phyloP scores from a whole-genome alignment of 495 filamentous ascomycete genomes.

The Penicillium turbatum region DNA sequence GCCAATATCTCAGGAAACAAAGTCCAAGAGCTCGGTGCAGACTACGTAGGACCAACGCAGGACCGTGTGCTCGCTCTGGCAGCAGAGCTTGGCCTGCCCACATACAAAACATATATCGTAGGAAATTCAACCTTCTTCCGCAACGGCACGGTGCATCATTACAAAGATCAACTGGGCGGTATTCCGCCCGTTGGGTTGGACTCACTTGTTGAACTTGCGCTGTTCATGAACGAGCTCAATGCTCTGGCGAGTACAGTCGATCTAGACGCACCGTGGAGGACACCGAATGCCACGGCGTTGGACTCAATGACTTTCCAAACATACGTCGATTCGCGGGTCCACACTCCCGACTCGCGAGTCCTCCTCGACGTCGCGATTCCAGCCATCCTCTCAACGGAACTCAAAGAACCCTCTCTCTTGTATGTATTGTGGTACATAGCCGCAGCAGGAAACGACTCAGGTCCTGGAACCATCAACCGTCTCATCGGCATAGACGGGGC shows the following conservation, averaged over 20 bases:
- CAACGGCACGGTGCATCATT: conserved; percentile 6
- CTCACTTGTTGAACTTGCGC: conserved; percentile 9
- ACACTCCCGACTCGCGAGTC: conserved; percentile 4
- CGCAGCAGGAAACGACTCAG: conserved; percentile 16
- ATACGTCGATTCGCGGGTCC: not conserved
- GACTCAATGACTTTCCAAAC: conserved; percentile 13
- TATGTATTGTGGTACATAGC: conserved; percentile 20
- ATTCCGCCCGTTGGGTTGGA: conserved; percentile 1
- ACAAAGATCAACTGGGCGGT: not conserved
- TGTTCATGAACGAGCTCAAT: conserved; percentile 4
- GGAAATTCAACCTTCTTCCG: conserved; percentile 10
- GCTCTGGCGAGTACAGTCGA: conserved; percentile 7
- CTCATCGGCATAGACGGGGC: conserved; percentile 10
- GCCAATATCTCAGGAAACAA: not conserved
- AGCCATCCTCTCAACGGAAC: conserved; percentile 11
- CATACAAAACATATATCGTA: conserved; percentile 10
- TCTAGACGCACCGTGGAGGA: conserved; percentile 13
- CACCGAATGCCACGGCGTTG: conserved; percentile 6
- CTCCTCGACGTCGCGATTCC: conserved; percentile 4
- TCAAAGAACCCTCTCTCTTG: conserved; percentile 17
- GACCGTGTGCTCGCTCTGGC: conserved; percentile 12
- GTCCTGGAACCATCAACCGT: conserved; percentile 14
- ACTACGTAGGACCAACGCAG: conserved; percentile 18
- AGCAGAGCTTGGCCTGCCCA: conserved; percentile 4
- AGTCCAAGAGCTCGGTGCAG: conserved; percentile 11